phyloP scores from a whole-genome alignment of 441 rosid genomes.

The Syzygium syzygioides region DNA sequence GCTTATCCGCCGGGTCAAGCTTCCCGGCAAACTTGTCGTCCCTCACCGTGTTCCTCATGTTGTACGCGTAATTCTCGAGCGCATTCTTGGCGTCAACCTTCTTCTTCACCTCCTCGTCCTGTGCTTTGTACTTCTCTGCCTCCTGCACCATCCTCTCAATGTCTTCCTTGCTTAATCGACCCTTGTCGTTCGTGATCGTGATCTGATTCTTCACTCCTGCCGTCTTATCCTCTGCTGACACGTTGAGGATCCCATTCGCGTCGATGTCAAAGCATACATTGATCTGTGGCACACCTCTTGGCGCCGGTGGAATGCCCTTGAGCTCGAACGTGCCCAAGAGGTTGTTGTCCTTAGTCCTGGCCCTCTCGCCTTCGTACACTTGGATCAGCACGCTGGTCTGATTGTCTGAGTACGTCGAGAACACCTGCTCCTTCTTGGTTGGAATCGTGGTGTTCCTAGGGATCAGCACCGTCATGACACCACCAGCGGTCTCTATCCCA shows the following conservation, averaged over 20 bases:
- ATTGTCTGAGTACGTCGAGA: not conserved
- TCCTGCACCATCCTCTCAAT: conserved; percentile 3
- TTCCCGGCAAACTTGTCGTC: not conserved
- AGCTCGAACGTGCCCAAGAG: not conserved
- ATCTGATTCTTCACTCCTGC: not conserved
- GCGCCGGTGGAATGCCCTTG: not conserved
- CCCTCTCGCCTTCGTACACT: conserved; percentile 2
- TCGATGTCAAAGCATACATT: conserved; percentile 1
- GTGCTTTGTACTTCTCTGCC: conserved; percentile 1
- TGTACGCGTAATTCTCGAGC: not conserved
- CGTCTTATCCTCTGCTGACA: conserved; percentile 1
- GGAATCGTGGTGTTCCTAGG: not conserved
- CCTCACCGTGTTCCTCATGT: conserved; percentile 1
- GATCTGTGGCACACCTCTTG: not conserved
- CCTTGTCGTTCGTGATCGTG: conserved; percentile 3
- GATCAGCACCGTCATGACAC: conserved; percentile 3
- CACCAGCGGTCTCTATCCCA: not conserved
- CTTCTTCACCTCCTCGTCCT: conserved; percentile 1
- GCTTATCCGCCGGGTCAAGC: not conserved
- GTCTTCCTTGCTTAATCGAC: not conserved
- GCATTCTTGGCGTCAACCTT: not conserved
- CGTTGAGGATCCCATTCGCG: conserved; percentile 1
- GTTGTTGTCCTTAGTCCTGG: not conserved
- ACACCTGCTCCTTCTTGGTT: not conserved
- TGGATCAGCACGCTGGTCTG: conserved; percentile 1